Base-by-base conservation (phyloP, 805 yeast species). In the Pichia pseudocactophila region DNA sequence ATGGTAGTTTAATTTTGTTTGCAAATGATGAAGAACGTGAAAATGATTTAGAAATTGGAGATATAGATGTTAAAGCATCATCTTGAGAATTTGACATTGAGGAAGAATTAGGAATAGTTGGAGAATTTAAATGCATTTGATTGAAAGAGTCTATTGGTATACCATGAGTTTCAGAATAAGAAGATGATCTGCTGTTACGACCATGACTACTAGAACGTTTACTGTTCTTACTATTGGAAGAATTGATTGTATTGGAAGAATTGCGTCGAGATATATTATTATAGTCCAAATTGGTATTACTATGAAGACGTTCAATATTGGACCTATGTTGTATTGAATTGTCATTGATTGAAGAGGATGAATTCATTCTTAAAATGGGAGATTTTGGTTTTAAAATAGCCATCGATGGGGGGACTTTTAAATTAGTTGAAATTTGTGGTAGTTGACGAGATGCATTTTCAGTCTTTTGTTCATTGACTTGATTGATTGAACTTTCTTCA, bases 361-460 rank as follows among this genome's bases (percentile, higher is more conserved):
- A 57, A 30, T 60, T 57, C 49, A 57, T 49, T 39, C 62, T 52
- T 15, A 61, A 44, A 30, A 61, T 61, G 7, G 65, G 65, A 3
- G 64, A 53, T 44, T 55, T 61, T 1, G 65, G 64, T 17, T 58
- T 56, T 46, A 61, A 46, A 25, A 53, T 47, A 5, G 55, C 57
- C 65, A 61, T 61, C 25, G 64, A 60, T 11, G 65, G 64, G 6
- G 64, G 65, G 26, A 60, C 32, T 33, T 54, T 54, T 7, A 43
- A 30, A 36, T 49, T 40, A 10, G 41, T 45, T 28, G 31, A 12
- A 28, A 28, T 28, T 28, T 28, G 31, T 7, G 31, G 31, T 28
- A 28, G 6, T 12, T 11, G 31, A 12, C 13, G 13, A 4, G 31
- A 28, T 12, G 28, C 11, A 15, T 33, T 34, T 11, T 30, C 15